phyloP scores from a whole-genome alignment of 495 filamentous ascomycete genomes.

The Penicillium antarcticum region DNA sequence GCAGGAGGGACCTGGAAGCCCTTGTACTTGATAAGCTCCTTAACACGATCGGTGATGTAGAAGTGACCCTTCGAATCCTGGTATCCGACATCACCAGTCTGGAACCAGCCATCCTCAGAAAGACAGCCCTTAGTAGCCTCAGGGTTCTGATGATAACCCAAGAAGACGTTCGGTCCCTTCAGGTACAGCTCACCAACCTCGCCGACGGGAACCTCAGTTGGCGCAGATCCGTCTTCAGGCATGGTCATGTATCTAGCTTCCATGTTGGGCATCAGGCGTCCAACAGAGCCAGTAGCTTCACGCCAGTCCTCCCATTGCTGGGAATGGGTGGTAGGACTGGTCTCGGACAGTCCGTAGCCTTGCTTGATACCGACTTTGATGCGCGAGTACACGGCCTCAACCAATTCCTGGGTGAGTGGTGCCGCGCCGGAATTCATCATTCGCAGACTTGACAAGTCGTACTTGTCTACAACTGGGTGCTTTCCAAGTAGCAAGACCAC shows the following conservation, averaged over 20 bases:
- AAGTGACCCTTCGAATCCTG: constrained; percentile 59
- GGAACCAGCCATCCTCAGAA: constrained; percentile 57
- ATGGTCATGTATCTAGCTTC: constrained; percentile 72
- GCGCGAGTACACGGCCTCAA: constrained; percentile 71
- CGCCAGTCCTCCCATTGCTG: constrained; percentile 78
- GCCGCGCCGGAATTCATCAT: constrained; percentile 91
- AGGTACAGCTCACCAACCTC: constrained; percentile 65
- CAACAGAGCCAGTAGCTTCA: constrained; percentile 73
- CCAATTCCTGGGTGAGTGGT: constrained; percentile 78
- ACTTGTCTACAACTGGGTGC: constrained; percentile 70
- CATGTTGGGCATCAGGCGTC: constrained; percentile 76
- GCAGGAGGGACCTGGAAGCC: constrained; percentile 88
- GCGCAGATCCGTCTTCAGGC: constrained; percentile 49
- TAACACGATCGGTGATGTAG: constrained; percentile 79
- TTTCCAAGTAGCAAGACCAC: constrained; percentile 79
- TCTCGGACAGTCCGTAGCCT: constrained; percentile 86
- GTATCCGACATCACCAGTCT: constrained; percentile 64
- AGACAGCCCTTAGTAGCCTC: constrained; percentile 66
- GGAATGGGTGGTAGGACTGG: constrained; percentile 54
- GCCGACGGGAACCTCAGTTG: constrained; percentile 55
- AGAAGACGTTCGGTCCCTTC: constrained; percentile 63
- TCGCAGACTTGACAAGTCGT: constrained; percentile 73
- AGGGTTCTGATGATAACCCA: constrained; percentile 71
- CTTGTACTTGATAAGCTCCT: constrained; percentile 88
- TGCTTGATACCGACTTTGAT: constrained; percentile 76